Evolutionary conservation across 1,139 yeast genomes (phyloP).

Genomic region (Suhomyces taliae): DNA sequence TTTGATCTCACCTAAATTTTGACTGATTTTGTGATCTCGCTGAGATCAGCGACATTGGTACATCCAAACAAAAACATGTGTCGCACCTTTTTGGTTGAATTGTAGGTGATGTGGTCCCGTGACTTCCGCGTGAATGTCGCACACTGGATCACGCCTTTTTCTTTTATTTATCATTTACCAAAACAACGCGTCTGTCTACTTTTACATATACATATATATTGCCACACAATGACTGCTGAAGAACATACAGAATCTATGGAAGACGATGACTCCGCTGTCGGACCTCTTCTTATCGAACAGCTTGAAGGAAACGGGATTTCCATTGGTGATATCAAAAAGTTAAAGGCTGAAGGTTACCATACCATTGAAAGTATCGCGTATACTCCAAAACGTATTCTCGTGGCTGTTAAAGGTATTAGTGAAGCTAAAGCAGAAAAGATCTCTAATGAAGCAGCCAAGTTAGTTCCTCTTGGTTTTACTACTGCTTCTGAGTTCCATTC

Average conservation of each 20-base stretch:
- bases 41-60: no score
- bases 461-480: constrained; percentile 95
- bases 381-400: constrained; percentile 74
- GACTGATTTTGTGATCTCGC: no score
- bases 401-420: constrained; percentile 85
- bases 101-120: no score
- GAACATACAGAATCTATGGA: constrained; percentile 20
- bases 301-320: constrained; percentile 86
- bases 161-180: not conserved
- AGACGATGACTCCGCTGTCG: constrained; percentile 40
- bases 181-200: constrained; percentile 10
- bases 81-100: no score
- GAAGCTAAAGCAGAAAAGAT: constrained; percentile 94
- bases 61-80: no score
- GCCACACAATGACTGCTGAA: constrained; percentile 14
- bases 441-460: constrained; percentile 75
- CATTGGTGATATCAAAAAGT: constrained; percentile 71
- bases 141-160: not conserved
- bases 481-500: constrained; percentile 95
- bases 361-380: constrained; percentile 93
- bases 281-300: constrained; percentile 48
- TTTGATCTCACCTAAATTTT: no score
- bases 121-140: no score
- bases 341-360: constrained; percentile 79
- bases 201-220: not conserved